Percentiles rank a stretch among this genome's conserved stretches.
phyloP scores from a whole-genome alignment of 2,329 filamentous ascomycete genomes.

The Ophiostoma perfectum region DNA sequence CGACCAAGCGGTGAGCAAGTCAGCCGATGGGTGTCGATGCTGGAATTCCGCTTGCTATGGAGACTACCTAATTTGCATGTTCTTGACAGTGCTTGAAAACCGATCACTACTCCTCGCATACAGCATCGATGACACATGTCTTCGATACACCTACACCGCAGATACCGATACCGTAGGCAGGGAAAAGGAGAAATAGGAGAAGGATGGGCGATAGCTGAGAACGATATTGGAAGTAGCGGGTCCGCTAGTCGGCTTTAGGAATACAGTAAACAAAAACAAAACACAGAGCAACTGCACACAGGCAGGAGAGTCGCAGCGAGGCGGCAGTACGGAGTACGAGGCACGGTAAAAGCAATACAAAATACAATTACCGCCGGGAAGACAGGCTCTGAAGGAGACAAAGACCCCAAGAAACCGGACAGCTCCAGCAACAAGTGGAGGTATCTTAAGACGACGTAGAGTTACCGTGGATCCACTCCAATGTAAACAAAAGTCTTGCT shows the following conservation, averaged over 20 bases:
- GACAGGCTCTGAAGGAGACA: background rate
- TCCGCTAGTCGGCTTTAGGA: slow-evolving; percentile 27
- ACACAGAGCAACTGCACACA: slow-evolving; percentile 5
- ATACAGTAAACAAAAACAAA: slow-evolving; percentile 25
- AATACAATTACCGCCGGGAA: background rate
- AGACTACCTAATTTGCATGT: background rate
- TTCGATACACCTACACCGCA: too few relatives aligned
- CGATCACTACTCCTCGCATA: background rate
- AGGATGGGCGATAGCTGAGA: slow-evolving; percentile 17
- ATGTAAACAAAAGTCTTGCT: slow-evolving; percentile 18
- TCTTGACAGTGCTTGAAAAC: background rate
- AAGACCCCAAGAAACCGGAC: background rate
- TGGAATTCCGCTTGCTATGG: background rate
- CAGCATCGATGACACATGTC: background rate
- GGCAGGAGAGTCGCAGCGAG: background rate
- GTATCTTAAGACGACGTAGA: background rate
- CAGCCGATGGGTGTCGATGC: background rate
- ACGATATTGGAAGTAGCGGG: slow-evolving; percentile 16
- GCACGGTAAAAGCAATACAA: background rate
- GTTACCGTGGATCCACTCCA: slow-evolving; percentile 15
- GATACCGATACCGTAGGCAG: background rate
- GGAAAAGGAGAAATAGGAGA: slow-evolving; percentile 11
- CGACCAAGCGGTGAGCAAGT: background rate
- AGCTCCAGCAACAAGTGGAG: background rate
- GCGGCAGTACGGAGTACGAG: background rate